Conservation (phyloP, 1,284 basidiomycete species). For the Trichosporon sp. region DNA sequence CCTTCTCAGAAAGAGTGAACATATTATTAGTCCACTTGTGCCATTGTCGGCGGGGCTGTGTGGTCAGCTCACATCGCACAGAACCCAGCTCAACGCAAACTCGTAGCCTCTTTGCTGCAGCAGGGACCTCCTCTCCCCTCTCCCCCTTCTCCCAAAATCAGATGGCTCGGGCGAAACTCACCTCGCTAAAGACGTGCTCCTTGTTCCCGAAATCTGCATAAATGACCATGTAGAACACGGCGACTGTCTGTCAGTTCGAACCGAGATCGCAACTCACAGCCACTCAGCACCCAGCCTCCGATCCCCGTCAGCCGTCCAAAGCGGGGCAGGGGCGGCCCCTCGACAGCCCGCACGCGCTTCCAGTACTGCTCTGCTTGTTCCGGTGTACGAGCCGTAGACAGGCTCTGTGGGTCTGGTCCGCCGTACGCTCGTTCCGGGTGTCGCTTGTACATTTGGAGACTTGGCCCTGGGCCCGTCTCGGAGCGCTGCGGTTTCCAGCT, state of each 20-base stretch:
- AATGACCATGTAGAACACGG: slow-evolving; percentile 39
- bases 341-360: slow-evolving; percentile 3
- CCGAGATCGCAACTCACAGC: slow-evolving; percentile 21
- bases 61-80: not conserved
- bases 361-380: slow-evolving; percentile 7
- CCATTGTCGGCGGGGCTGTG: slow-evolving; percentile 30
- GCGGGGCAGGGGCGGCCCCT: slow-evolving; percentile 5
- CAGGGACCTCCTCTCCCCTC: no score
- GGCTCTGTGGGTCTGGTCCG: slow-evolving; percentile 2
- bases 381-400: not conserved
- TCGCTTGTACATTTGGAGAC: not conserved
- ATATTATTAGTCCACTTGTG: slow-evolving; percentile 22
- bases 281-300: slow-evolving; percentile 35
- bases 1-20: slow-evolving; percentile 28
- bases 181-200: slow-evolving; percentile 47
- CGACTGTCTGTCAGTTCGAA: slow-evolving; percentile 21
- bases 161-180: no score
- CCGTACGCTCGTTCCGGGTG: slow-evolving; percentile 13
- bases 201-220: slow-evolving; percentile 41
- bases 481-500: not conserved
- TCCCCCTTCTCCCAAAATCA: no score
- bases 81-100: no score
- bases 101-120: no score
- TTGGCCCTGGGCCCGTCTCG: not conserved
- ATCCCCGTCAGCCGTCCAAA: slow-evolving; percentile 9